Base-by-base conservation (phyloP, 1,284 basidiomycete species). In the Pterulicium gracile region DNA sequence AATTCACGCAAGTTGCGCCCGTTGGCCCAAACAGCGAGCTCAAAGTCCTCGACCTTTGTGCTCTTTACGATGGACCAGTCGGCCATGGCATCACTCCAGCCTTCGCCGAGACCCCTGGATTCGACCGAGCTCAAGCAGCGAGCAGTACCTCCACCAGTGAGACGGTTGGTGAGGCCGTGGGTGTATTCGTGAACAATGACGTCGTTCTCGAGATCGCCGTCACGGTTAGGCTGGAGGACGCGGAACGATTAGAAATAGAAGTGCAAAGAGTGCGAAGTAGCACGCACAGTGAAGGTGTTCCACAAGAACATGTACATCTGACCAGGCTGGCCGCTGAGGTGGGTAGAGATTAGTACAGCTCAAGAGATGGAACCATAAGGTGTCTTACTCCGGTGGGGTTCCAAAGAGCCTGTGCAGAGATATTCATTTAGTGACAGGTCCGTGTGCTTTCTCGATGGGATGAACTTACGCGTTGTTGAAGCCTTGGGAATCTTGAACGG, bases 11-110 rank as follows among this genome's bases (percentile, higher is more conserved):
- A 61, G 1, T 51, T 14, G 41, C 51, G 53, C 49, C 58, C 53
- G 13, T 49, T 47, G 2, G 65, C 61, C 21, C 49, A 54, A 32
- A 35, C 24, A 18, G 45, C 48, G 7, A 34, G 40, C 18, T 46
- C 48, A 17, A 32, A 47, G 56, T 73, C 69, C 2, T 54, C 52
- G 5, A 68, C 61, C 2, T 50, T 51, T 10, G 50, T 48, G 36
- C 57, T 57, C 7, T 54, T 66, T 48, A 70, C 64, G 44, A 65
- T 60, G 44, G 60, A 58, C 67, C 68, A 71, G 52, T 70, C 65
- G 13, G 73, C 72, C 55, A 76, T 62, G 17, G 72, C 67, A 55
- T 76, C 73, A 12, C 68, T 70, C 73, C 72, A 75, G 5, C 69
- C 74, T 60, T 77, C 75, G 21, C 73, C 73, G 53, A 77, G 60